Percentiles rank a stretch among this genome's conserved stretches.
Conservation (phyloP, 1,284 basidiomycete species). For the Uromyces viciae-fabae region DNA sequence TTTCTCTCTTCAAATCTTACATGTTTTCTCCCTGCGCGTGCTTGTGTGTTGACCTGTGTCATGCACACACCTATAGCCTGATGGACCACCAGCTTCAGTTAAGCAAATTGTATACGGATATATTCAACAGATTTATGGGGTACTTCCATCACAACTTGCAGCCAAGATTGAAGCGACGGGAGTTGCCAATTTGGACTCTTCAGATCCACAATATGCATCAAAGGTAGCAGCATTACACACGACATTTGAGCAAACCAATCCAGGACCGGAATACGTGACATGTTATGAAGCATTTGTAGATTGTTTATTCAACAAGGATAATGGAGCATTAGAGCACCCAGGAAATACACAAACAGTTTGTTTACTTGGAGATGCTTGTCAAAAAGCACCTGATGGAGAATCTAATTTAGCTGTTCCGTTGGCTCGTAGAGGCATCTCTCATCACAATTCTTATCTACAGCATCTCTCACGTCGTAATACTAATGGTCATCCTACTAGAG, state of each 20-base stretch:
- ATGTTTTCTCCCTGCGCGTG: neutral
- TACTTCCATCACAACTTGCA: conserved; percentile 22
- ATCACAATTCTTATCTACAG: neutral
- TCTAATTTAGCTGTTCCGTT: conserved; percentile 16
- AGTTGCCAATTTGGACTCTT: conserved; percentile 12
- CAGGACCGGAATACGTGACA: conserved; percentile 40
- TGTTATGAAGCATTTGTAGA: conserved; percentile 40
- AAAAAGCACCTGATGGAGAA: conserved; percentile 28
- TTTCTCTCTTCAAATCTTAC: neutral
- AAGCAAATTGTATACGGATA: conserved; percentile 43
- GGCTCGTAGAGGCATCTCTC: conserved; percentile 21
- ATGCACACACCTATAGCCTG: conserved; percentile 1
- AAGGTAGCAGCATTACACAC: conserved; percentile 34
- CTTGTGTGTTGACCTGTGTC: neutral
- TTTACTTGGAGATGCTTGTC: conserved; percentile 30
- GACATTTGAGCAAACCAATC: conserved; percentile 25
- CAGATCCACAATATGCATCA: conserved; percentile 26
- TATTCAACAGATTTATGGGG: conserved; percentile 45
- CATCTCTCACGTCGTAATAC: neutral
- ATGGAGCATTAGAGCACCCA: conserved; percentile 29
- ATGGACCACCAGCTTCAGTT: conserved; percentile 33
- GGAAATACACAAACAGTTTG: conserved; percentile 38
- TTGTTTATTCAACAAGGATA: conserved; percentile 31
- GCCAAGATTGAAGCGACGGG: conserved; percentile 32
- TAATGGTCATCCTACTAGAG: neutral